Conservation (phyloP, 1,139 yeast genomes). For the Meyerozyma sp. region DNA sequence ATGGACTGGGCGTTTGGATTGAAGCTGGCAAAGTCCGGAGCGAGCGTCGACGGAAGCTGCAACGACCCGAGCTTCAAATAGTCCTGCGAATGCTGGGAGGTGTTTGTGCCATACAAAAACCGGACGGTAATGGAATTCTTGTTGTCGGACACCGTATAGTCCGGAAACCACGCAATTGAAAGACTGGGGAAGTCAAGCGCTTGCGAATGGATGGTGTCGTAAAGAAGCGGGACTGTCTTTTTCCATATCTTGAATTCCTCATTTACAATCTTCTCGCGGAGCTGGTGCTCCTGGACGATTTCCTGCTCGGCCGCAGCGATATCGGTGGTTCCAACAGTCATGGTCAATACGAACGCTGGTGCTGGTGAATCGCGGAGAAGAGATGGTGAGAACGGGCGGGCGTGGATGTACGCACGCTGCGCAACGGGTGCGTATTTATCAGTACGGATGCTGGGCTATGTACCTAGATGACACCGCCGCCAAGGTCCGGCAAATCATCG, state of each 20-base stretch:
- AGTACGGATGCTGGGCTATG: neutral
- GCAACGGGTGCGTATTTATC: neutral
- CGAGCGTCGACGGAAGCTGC: conserved; percentile 47
- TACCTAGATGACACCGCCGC: conserved; percentile 25
- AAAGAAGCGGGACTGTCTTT: conserved; percentile 85
- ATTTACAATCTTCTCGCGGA: conserved; percentile 46
- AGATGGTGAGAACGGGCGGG: neutral
- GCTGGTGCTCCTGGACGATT: conserved; percentile 39
- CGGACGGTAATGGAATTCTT: conserved; percentile 32
- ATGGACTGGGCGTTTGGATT: conserved; percentile 16
- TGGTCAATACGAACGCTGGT: neutral
- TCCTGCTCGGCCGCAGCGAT: conserved; percentile 21
- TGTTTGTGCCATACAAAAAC: conserved; percentile 47
- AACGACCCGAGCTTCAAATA: conserved; percentile 42
- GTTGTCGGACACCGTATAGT: conserved; percentile 27
- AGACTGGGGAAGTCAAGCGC: conserved; percentile 60
- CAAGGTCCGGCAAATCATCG: conserved; percentile 24
- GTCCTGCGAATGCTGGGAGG: conserved; percentile 35
- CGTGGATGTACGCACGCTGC: neutral
- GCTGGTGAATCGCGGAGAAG: neutral
- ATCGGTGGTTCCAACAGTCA: conserved; percentile 1
- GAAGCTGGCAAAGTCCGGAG: conserved; percentile 25
- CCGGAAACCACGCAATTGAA: conserved; percentile 47
- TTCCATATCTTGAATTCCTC: conserved; percentile 93
- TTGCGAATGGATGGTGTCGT: conserved; percentile 69